phyloP scores from a whole-genome alignment of 371 early-diverging fungal species.

The Apophysomyces trapeziformis region DNA sequence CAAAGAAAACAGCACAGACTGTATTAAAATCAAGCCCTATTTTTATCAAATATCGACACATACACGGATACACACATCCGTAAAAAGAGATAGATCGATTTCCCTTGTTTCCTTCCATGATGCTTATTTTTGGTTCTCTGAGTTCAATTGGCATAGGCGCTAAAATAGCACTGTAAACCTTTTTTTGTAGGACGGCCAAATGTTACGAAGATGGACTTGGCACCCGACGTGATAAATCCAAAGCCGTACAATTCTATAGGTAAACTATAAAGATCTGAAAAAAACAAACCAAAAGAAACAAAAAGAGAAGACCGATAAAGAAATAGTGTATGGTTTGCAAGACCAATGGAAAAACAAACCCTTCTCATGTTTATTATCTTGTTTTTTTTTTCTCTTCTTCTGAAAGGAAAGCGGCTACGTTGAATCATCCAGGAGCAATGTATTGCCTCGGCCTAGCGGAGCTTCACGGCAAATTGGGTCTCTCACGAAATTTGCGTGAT shows the following conservation, averaged over 20 bases:
- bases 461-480: constrained; percentile 73
- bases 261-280: constrained; percentile 21
- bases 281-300: neutral
- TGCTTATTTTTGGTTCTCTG: constrained; percentile 3
- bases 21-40: constrained; percentile 2
- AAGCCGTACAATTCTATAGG: constrained; percentile 69
- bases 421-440: constrained; percentile 78
- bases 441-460: constrained; percentile 75
- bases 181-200: constrained; percentile 52
- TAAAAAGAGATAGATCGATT: neutral
- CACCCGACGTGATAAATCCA: constrained; percentile 53
- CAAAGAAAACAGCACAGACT: constrained; percentile 1
- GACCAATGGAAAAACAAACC: neutral
- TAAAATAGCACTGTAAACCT: constrained; percentile 13
- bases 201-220: constrained; percentile 73
- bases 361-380: neutral
- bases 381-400: neutral
- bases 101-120: neutral
- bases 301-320: too few species aligned
- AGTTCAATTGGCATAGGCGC: constrained; percentile 3
- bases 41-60: neutral
- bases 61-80: neutral
- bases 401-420: constrained; percentile 70
- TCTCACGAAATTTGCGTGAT: constrained; percentile 68
- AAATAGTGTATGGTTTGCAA: constrained; percentile 2